phyloP scores from a whole-genome alignment of 2,329 filamentous ascomycete genomes.

The Verticillium nubilum region DNA sequence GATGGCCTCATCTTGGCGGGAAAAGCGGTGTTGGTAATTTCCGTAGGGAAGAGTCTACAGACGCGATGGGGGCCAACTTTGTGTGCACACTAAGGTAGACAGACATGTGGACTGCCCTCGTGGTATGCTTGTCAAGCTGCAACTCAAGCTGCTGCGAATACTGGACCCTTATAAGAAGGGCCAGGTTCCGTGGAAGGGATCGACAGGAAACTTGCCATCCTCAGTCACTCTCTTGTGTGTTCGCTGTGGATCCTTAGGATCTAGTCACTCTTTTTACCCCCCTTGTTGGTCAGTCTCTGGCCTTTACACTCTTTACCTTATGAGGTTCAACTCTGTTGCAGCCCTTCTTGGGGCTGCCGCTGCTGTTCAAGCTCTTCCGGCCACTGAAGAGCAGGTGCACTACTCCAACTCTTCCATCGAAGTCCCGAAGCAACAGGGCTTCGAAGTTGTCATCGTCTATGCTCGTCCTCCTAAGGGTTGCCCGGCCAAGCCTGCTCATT shows the following conservation, averaged over 20 bases:
- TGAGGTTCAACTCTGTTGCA: neutral
- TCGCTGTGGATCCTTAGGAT: neutral
- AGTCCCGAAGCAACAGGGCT: neutral
- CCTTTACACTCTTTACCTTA: neutral
- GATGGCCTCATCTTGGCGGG: neutral
- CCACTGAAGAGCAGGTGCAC: neutral
- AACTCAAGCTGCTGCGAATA: neutral
- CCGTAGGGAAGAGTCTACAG: neutral
- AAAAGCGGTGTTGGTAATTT: neutral
- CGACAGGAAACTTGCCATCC: neutral
- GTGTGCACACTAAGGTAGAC: neutral
- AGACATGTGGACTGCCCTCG: neutral
- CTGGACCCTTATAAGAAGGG: neutral
- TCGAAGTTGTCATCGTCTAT: constrained; percentile 5
- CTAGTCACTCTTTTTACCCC: neutral
- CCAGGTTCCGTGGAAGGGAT: neutral
- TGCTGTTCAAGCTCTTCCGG: constrained; percentile 1
- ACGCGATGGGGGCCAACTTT: neutral
- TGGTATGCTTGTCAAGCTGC: neutral
- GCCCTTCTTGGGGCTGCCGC: constrained; percentile 1
- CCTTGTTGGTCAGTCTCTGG: neutral
- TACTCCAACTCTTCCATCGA: neutral
- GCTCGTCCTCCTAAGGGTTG: neutral
- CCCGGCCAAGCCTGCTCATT: neutral
- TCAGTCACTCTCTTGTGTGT: neutral